Base-by-base conservation (phyloP, 352 stramenopile species). In the Globisporangium takayamanum region DNA sequence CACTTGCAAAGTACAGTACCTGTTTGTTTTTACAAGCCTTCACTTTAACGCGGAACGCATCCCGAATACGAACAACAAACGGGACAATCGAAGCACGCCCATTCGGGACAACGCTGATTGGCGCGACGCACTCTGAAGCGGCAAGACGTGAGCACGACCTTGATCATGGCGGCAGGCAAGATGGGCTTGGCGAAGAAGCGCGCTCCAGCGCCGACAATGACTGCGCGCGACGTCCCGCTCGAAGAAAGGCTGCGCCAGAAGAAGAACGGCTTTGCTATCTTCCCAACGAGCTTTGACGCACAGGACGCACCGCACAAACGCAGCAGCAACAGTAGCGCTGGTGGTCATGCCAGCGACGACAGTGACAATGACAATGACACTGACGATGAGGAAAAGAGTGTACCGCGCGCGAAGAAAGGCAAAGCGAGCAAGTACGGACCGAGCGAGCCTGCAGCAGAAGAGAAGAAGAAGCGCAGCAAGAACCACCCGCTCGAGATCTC, bases 401-500 rank as follows among this genome's bases (percentile, higher is more conserved):
- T 47, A 25, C 41, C 55, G 48, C 41, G 25, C 57, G 36, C 30
- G n/a, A 63, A 59, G 22, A 68, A 33, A 16, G 48, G 57, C 25
- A 59, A 64, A 18, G 16, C 49, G 18, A 62, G 60, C 53, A 66
- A 66, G 57, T 60, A 55, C 20, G 55, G 52, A 37, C 50, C 59
- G 20, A 57, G 65, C 18, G 58, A 26, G 0, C 33, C 59, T 15
- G 57, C 53, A 7, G 45, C 48, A 20, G 53, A 56, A 28, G 48
- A 56, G 8, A 74, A 71, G 50, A 70, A 64, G 52, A 70, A 75
- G 55, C 57, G 70, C 37, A 46, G 92, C 74, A 92, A 95, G 72
- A 96, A 96, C 62, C 83, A 82, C 33, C 88, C 88, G 30, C 67
- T 92, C 45, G 88, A 96, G 61, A 71, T 96, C 41, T 84, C 80